A percentile compares a stretch with the other conserved stretches of the same genome.
Conservation (phyloP, 2,329 filamentous ascomycete species). For the Colletotrichum destructivum region DNA sequence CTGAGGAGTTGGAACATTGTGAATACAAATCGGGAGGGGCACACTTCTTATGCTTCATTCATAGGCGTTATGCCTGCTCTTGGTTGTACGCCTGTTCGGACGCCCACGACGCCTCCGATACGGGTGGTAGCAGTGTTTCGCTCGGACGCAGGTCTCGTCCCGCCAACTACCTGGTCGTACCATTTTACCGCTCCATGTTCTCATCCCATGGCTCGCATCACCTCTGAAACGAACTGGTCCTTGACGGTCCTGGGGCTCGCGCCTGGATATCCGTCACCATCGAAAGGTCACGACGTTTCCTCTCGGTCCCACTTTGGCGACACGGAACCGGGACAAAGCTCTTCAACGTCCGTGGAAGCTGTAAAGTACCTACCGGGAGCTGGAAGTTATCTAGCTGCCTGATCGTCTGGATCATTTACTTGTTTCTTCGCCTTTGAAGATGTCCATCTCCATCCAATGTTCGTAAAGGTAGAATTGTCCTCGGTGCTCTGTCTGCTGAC, state of each 20-base stretch:
- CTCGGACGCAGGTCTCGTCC: not conserved
- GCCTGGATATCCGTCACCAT: not conserved
- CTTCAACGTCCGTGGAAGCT: too few species aligned
- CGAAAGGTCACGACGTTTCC: not conserved
- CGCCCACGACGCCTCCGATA: not conserved
- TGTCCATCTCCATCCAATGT: not conserved
- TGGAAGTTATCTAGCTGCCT: not conserved
- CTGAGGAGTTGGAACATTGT: not conserved
- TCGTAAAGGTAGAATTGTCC: slow-evolving; percentile 23
- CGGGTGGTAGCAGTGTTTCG: not conserved
- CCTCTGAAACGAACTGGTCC: not conserved
- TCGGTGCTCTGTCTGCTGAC: not conserved
- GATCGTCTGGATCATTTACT: not conserved
- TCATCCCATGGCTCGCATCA: not conserved
- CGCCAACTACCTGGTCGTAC: not conserved
- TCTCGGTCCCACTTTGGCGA: not conserved
- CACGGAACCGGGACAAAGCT: not conserved
- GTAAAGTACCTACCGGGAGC: not conserved
- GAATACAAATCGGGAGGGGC: not conserved
- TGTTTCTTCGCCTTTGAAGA: not conserved
- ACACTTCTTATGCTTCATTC: not conserved
- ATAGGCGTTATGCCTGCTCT: not conserved
- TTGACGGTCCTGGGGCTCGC: not conserved
- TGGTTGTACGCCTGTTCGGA: not conserved
- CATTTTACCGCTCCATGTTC: not conserved